Evolutionary conservation across 2,329 filamentous ascomycete species (phyloP).

Genomic region (Penicillium sumatraense): DNA sequence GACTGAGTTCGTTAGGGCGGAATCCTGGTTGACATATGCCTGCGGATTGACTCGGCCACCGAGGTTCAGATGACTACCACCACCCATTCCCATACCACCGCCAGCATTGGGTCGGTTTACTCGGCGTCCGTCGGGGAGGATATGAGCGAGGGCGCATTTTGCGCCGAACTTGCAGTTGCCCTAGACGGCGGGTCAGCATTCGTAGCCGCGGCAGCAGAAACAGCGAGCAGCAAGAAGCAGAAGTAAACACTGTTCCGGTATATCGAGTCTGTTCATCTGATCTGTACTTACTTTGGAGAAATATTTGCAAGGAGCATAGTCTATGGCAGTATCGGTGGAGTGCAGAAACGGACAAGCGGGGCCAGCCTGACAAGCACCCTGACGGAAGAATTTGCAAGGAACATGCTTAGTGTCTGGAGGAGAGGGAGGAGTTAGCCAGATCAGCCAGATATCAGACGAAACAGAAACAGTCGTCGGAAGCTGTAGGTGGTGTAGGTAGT

Average conservation of each 20-base stretch:
- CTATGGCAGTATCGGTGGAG: conserved; percentile 80
- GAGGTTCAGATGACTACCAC: conserved; percentile 65
- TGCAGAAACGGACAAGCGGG: conserved; percentile 96
- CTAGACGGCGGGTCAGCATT: no score
- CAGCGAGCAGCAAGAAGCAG: no score
- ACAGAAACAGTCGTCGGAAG: neutral
- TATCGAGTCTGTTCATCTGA: no score
- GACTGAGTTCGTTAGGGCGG: conserved; percentile 75
- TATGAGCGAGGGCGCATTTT: conserved; percentile 95
- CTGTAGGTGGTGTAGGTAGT: neutral
- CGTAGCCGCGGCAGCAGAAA: no score
- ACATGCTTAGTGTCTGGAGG: conserved; percentile 87
- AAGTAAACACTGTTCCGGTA: neutral
- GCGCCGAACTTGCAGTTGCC: conserved; percentile 99
- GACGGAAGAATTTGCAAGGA: conserved; percentile 98
- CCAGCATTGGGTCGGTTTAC: conserved; percentile 72
- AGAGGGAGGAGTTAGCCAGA: conserved; percentile 9
- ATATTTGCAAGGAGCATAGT: conserved; percentile 94
- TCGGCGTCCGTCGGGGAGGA: conserved; percentile 88
- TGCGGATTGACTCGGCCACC: conserved; percentile 71
- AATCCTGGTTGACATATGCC: conserved; percentile 66
- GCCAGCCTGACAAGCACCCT: conserved; percentile 94
- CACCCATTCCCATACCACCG: conserved; percentile 49
- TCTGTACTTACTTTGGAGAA: conserved; percentile 88
- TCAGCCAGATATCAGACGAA: neutral